phyloP scores from a whole-genome alignment of 1,284 basidiomycete species.

The Ceratobasidium sp. region DNA sequence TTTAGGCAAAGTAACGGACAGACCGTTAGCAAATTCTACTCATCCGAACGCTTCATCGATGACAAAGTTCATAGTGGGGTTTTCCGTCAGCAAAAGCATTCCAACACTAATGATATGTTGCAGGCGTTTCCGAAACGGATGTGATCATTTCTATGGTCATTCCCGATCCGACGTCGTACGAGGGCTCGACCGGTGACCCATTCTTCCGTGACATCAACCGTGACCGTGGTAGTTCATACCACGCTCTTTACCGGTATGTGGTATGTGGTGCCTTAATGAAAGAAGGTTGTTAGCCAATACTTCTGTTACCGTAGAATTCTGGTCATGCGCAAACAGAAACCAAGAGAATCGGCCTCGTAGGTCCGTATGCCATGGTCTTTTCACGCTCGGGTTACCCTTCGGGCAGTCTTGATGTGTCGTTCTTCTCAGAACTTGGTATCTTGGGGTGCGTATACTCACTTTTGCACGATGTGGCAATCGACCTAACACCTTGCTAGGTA shows the following conservation, averaged over 20 bases:
- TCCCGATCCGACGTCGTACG: conserved; percentile 37
- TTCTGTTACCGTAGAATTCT: conserved; percentile 25
- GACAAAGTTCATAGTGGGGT: conserved; percentile 38
- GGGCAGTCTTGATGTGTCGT: conserved; percentile 54
- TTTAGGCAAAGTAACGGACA: conserved; percentile 21
- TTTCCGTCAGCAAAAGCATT: not conserved
- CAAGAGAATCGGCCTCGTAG: conserved; percentile 27
- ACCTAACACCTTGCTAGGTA: conserved; percentile 47
- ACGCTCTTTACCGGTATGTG: conserved; percentile 43
- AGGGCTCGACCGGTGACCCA: conserved; percentile 36
- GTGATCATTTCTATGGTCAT: conserved; percentile 42
- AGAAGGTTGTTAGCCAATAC: not conserved
- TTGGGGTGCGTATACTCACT: conserved; percentile 49
- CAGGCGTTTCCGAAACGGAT: conserved; percentile 35
- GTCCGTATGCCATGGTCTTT: conserved; percentile 40
- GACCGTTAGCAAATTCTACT: conserved; percentile 25
- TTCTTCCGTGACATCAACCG: conserved; percentile 42
- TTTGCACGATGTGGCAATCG: not conserved
- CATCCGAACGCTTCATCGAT: conserved; percentile 40
- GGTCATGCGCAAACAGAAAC: conserved; percentile 42
- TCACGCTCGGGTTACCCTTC: conserved; percentile 32
- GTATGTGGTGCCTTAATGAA: conserved; percentile 1
- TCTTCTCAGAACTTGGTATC: conserved; percentile 57
- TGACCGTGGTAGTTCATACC: conserved; percentile 15
- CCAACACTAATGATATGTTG: not conserved